Base-by-base conservation (phyloP, 2,329 filamentous ascomycete species). In the Pestalotiopsis sp. region DNA sequence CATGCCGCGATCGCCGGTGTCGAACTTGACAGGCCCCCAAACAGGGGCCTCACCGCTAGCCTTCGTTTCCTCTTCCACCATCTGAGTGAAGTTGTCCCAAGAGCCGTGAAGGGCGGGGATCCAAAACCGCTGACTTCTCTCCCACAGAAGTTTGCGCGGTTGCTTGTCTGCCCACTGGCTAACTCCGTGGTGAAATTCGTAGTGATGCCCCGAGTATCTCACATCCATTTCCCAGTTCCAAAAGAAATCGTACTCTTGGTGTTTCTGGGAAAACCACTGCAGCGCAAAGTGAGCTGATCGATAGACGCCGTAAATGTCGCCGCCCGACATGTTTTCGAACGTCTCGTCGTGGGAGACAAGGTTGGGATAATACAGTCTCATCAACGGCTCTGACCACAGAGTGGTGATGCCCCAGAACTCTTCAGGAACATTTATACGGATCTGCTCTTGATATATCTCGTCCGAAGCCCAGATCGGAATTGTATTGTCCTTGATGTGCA, bases 391-490 rank as follows among this genome's bases (percentile, higher is more conserved):
- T 1, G 90, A 91, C 90, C 90, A 92, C 13, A 92, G 81, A 0
- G 87, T 91, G 23, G 87, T 88, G 81, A 92, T 90, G 70, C 87
- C 89, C 78, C 85, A 88, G 77, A 93, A 92, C 72, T 92, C 91
- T 73, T 87, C 83, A 0, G 91, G 80, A 79, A 89, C 76, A 73
- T 89, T 82, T 76, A 87, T 80, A 77, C 82, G 81, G 78, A 92
- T 73, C 76, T 90, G 86, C 40, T 85, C 83, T 67, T 90, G 82
- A 74, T 78, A 78, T 2, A 72, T 65, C 60, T 77, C 76, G 14
- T 76, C 69, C 9, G 75, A 76, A 4, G 73, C 71, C 73, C 72
- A 76, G 57, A 78, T 77, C 7, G 76, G 76, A 36, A 76, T 83
- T 76, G 82, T 83, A 75, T 85, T 79, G 70, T 85, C 79, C 69